Conservation (phyloP, 177 flowering plant genomes). For the Tripterygium wilfordii region DNA sequence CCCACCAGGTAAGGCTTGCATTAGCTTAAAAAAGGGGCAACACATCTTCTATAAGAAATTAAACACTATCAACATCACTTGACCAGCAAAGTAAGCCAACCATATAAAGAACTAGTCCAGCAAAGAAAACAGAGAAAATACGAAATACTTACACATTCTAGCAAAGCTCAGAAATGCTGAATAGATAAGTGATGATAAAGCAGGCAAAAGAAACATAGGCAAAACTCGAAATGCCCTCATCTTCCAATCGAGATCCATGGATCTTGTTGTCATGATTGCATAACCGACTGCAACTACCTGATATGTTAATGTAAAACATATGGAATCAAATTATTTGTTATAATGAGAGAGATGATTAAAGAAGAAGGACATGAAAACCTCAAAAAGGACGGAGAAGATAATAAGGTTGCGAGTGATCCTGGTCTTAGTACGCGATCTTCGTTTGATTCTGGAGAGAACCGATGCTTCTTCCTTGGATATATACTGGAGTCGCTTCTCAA, state of each 20-base stretch:
- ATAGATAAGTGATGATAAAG: slow-evolving; percentile 40
- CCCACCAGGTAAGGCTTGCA: too few species aligned
- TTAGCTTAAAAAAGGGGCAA: too few species aligned
- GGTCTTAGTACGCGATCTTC: slow-evolving; percentile 54
- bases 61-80: too few species aligned
- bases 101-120: too few species aligned
- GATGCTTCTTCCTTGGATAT: slow-evolving; percentile 82
- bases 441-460: slow-evolving; percentile 54
- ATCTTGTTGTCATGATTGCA: slow-evolving; percentile 82
- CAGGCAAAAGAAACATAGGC: slow-evolving; percentile 89
- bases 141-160: slow-evolving; percentile 57
- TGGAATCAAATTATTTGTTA: neutral
- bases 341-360: neutral
- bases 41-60: too few species aligned
- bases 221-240: slow-evolving; percentile 75
- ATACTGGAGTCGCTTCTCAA: slow-evolving; percentile 72
- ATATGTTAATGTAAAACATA: slow-evolving; percentile 3
- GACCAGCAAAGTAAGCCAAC: too few species aligned
- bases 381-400: slow-evolving; percentile 51
- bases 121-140: too few species aligned
- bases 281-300: slow-evolving; percentile 83
- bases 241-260: slow-evolving; percentile 72
- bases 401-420: slow-evolving; percentile 45
- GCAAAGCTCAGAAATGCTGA: slow-evolving; percentile 42
- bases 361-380: slow-evolving; percentile 29